Evolutionary conservation across 306 rosid species (phyloP), one percentile per base, ranked within the genome.

Genomic region (Cucurbita maxima): DNA sequence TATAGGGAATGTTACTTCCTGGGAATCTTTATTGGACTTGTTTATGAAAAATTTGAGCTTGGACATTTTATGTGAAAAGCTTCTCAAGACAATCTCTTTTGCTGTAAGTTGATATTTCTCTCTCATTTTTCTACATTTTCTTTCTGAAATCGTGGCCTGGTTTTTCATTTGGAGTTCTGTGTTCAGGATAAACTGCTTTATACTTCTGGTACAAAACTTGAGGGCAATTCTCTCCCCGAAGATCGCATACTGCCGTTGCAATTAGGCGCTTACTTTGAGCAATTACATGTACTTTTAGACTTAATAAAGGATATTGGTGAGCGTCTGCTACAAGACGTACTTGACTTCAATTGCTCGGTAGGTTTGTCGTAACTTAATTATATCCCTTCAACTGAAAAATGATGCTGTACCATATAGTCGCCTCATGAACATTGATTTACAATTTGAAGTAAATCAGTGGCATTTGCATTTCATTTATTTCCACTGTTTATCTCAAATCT

Each of bases 181-280:
- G 78, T 73, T 75, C 87, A 90, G 98, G 96, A 76, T 75, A 84
- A 84, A 75, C 74, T 81, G 74, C 73, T 80, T 79, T 87, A 83
- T 84, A 76, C 63, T 57, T 44, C 74, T 43, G 82, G 76, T 73
- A 61, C 64, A 20, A 55, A 64, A 48, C 59, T 36, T 38, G n/a
- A 59, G 9, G 41, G 67, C 67, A 38, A 73, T 73, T 56, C 76
- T 22, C 34, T 18, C 61, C 56, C 52, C 3, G 40, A 79, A 60
- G 75, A 72, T 71, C 22, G 14, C 71, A 74, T 64, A 60, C 50
- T 55, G 36, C 62, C 69, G 37, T 44, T 7, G 20, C 70, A 79
- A 75, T 71, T 87, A 45, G 91, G 88, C 45, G 80, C 60, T n/a
- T 79, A 71, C 52, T 79, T 84, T 74, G 77, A 84, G 76, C 84